phyloP scores from a whole-genome alignment of 1,284 basidiomycete species.

The Termitomyces sp. region DNA sequence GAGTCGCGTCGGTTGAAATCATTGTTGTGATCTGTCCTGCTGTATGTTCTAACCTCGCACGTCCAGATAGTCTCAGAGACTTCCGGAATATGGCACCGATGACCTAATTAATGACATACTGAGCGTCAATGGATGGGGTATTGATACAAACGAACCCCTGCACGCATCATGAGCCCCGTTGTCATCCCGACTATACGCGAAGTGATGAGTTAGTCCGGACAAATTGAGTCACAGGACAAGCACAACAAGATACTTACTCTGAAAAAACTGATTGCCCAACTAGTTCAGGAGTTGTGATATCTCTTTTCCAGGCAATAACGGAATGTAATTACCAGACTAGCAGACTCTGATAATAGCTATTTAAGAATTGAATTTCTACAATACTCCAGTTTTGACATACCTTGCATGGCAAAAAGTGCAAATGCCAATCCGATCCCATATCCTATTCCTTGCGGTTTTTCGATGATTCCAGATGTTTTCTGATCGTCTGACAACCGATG shows the following conservation, averaged over 20 bases:
- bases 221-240: neutral
- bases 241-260: constrained; percentile 33
- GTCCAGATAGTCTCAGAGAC: constrained; percentile 63
- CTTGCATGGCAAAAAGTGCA: constrained; percentile 69
- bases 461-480: constrained; percentile 29
- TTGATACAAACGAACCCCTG: constrained; percentile 42
- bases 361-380: neutral
- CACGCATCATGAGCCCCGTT: constrained; percentile 46
- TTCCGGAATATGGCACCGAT: constrained; percentile 71
- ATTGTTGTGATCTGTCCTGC: constrained; percentile 70
- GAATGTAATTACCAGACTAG: constrained; percentile 41
- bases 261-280: constrained; percentile 49
- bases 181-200: constrained; percentile 42
- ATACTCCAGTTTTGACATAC: constrained; percentile 25
- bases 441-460: constrained; percentile 45
- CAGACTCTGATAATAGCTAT: constrained; percentile 31
- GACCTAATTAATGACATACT: constrained; percentile 35
- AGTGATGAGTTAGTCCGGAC: neutral
- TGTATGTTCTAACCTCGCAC: constrained; percentile 54
- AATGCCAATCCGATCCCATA: constrained; percentile 53
- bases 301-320: neutral
- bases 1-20: constrained; percentile 58
- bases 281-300: constrained; percentile 14
- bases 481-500: constrained; percentile 35
- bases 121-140: neutral